Evolutionary conservation across 192 early-diverging fungal species (phyloP), one percentile per base, ranked within the genome.

Genomic region (Fimicolochytrium jonesii): DNA sequence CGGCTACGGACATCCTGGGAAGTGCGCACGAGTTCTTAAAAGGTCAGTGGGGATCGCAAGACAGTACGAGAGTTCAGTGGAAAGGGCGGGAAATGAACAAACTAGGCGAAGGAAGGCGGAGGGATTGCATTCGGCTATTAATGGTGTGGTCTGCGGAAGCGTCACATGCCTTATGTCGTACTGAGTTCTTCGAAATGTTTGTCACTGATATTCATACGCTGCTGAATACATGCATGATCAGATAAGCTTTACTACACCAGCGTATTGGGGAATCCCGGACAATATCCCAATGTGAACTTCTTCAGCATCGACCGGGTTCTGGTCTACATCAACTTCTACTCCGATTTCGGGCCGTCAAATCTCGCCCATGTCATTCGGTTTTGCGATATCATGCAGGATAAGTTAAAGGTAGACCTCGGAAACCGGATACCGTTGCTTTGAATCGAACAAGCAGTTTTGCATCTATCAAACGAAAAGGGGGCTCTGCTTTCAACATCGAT

Each of bases 341-440:
- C 74, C 1, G 87, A 89, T 49, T 89, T 89, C 64, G 87, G 87
- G 1, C 87, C 87, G 9, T 74, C 73, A 15, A 79, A 86, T 70
- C 56, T 89, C 55, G 73, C 77, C 4, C 83, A 87, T 56, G 70
- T 87, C 20, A 68, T 84, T 51, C 68, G 84, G 29, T 89, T 89
- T 56, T 77, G 77, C 45, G 74, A 82, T 33, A 60, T 87, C 15
- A 51, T 89, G 64, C 66, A 76, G 22, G 77, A 82, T 25, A 84
- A 87, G 59, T 53, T 88, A 5, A 64, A 74, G 64, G 87, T 89
- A 65, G 64, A 59, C 39, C 26, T 50, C 23, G 2, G 15, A 15
- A 13, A 50, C 0, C 48, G 2, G 17, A 15, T 34, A 7, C 15
- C 6, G 31, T 30, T 47, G 29, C 22, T 60, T 18, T 13, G 17